Base-by-base conservation (phyloP, 2,329 filamentous ascomycete species). In the Trichoderma koningiopsis region DNA sequence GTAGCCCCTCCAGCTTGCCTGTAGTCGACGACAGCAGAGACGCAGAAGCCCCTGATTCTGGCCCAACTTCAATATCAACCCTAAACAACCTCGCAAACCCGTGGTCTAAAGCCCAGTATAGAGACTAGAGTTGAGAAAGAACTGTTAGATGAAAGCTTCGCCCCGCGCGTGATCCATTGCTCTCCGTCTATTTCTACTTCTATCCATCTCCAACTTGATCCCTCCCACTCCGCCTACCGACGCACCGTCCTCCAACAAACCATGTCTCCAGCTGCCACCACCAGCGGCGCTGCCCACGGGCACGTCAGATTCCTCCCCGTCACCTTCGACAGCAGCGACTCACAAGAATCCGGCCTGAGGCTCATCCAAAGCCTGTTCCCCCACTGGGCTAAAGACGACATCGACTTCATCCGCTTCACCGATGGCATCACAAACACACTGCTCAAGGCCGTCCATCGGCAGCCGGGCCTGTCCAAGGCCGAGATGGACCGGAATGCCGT, bases 401-500 rank as follows among this genome's bases (percentile, higher is more conserved):
- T 99, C 75, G 90, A 96, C 76, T 93, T 98, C 77, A 86, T 93
- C 73, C 91, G 92, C 72, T 99, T 98, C 83, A 99, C 94, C 49
- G 96, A 99, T 77, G 96, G 96, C 77, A 99, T 98, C 82, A 99
- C 96, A 73, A 99, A 99, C 82, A 98, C 94, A 61, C 84, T 95
- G 60, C 85, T 94, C 72, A 94, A 94, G 79, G 89, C 90, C n/a
- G 82, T 92, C 77, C 92, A 93, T 78, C 87, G 85, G 73, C 85
- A 84, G 31, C 79, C 83, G 0, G 92, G 92, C 61, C 84, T 91
- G 73, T 90, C 92, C 62, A 87, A 91, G 75, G 72, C 76, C n/a
- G 88, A 94, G 65, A 86, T 95, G 73, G 94, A 98, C 80, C 86
- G 87, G 71, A 92, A 97, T 73, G 92, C 96, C 40, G 88, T 98